Conservation (phyloP, 148 eudicot genomes). For the Chenopodium suecicum region DNA sequence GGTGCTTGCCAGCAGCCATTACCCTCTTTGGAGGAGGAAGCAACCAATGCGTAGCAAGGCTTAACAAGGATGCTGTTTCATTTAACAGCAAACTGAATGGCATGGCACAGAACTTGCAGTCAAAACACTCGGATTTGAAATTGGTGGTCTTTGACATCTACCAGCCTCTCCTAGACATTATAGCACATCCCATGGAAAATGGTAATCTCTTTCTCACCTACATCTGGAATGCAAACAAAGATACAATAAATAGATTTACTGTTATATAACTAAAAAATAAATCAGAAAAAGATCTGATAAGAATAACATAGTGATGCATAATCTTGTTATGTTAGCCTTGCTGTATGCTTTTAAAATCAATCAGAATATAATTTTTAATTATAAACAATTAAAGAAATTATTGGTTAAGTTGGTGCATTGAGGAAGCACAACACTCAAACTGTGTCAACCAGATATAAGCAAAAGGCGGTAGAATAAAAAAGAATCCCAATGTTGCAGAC, state of each 20-base stretch:
- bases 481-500: no score
- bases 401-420: no score
- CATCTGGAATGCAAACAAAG: background rate
- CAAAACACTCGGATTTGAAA: constrained; percentile 49
- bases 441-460: no score
- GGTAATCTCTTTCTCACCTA: constrained; percentile 39
- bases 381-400: no score
- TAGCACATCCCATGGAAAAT: constrained; percentile 51
- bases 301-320: no score
- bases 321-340: no score
- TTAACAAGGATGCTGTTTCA: constrained; percentile 59
- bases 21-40: constrained; percentile 58
- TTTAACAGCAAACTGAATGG: constrained; percentile 60
- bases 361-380: no score
- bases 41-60: constrained; percentile 58
- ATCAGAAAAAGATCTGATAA: no score
- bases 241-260: background rate
- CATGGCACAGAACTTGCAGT: constrained; percentile 45
- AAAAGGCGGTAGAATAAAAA: no score
- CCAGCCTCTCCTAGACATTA: constrained; percentile 64
- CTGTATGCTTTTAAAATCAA: no score
- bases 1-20: constrained; percentile 92
- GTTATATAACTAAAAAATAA: no score
- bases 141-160: constrained; percentile 75
- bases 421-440: no score